Evolutionary conservation across 1,284 basidiomycete genomes (phyloP).

Genomic region (Apiotrichum domesticum): DNA sequence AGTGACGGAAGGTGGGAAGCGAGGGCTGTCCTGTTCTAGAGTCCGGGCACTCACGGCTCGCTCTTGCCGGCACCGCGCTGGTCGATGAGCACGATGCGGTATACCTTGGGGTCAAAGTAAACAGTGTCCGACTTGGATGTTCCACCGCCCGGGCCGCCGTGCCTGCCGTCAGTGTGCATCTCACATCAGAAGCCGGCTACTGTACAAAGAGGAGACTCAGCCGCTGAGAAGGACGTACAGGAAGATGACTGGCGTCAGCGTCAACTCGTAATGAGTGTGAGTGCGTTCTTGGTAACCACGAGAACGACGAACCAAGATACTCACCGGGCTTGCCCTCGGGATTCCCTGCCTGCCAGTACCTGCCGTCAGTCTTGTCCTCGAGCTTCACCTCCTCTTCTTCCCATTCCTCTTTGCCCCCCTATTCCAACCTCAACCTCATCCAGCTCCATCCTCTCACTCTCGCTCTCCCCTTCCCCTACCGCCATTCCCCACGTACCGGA

Average conservation of each 20-base stretch:
- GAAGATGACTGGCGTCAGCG: conserved; percentile 60
- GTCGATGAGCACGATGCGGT: conserved; percentile 64
- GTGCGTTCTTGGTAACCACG: neutral
- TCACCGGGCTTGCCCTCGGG: conserved; percentile 65
- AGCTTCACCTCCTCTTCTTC: too few species aligned
- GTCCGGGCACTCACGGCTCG: conserved; percentile 54
- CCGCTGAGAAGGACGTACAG: conserved; percentile 37
- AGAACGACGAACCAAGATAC: neutral
- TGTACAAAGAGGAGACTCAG: too few species aligned
- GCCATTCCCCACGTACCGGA: conserved; percentile 58
- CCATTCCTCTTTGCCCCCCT: too few species aligned
- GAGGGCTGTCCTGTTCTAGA: too few species aligned
- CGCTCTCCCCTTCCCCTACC: too few species aligned
- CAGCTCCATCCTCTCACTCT: too few species aligned
- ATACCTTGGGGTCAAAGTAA: conserved; percentile 77
- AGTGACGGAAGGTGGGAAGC: neutral
- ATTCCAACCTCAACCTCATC: too few species aligned
- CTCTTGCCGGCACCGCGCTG: conserved; percentile 83
- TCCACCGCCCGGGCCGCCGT: conserved; percentile 34
- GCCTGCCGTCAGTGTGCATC: conserved; percentile 7
- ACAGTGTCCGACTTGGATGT: conserved; percentile 55
- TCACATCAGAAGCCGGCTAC: too few species aligned
- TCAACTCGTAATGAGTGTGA: neutral
- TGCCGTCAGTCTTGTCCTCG: conserved; percentile 31
- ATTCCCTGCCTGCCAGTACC: conserved; percentile 75